These are phyloP conservation scores for Cladosporium colombiae DNA, from an alignment of 2,329 filamentous ascomycete genomes.

Conservation along the genomic window DNA sequence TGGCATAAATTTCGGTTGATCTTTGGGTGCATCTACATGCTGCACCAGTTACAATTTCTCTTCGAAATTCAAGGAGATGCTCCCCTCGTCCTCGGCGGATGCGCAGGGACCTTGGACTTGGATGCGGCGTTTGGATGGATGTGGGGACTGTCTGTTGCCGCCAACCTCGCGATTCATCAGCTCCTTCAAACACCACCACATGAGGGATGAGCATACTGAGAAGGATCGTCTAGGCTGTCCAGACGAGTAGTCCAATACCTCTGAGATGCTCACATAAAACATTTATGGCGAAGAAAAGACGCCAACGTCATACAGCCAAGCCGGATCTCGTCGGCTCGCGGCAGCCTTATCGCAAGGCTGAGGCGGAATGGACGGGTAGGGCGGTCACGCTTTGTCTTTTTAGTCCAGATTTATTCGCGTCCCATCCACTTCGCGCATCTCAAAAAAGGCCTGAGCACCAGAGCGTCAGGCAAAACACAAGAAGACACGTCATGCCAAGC, in stretches of 20 bases:
- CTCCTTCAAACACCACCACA: background rate
- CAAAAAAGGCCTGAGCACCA: slow-evolving; percentile 6
- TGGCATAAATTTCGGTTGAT: background rate
- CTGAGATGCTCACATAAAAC: background rate
- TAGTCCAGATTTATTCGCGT: slow-evolving; percentile 12
- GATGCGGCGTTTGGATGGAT: background rate
- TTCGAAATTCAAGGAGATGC: background rate
- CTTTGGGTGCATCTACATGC: too few species aligned
- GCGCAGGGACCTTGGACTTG: background rate
- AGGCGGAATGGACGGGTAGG: slow-evolving; percentile 5
- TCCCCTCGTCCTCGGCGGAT: background rate
- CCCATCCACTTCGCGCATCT: slow-evolving; percentile 13
- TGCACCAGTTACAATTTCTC: background rate
- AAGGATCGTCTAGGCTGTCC: background rate
- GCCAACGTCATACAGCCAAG: background rate
- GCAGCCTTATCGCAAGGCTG: slow-evolving; percentile 7
- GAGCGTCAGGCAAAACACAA: slow-evolving; percentile 10
- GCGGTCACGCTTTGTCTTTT: slow-evolving; percentile 9
- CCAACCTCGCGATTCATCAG: background rate
- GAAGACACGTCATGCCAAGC: slow-evolving; percentile 21
- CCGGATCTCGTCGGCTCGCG: background rate
- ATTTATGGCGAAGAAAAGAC: background rate
- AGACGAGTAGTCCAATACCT: background rate
- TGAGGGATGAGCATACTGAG: background rate
- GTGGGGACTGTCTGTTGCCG: background rate